Evolutionary conservation across 768 basidiomycete species (phyloP).

Genomic region (Psilocybe sp.): DNA sequence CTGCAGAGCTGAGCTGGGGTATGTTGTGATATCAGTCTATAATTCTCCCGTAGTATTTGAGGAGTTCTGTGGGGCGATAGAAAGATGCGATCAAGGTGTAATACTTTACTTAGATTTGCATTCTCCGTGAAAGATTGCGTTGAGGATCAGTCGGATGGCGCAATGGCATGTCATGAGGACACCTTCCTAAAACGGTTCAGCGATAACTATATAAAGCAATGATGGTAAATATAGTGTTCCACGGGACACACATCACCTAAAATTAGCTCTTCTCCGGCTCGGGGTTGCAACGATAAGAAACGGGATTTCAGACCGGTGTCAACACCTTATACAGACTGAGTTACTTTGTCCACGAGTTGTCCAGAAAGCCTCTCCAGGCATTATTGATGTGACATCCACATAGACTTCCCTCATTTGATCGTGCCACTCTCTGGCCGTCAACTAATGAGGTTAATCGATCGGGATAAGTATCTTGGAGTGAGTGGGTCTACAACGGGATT

Average conservation of each 20-base stretch:
- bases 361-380: too few relatives aligned
- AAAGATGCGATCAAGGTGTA: background rate
- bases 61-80: too few relatives aligned
- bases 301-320: too few relatives aligned
- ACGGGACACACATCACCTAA: background rate
- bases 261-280: background rate
- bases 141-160: conserved; percentile 17
- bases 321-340: too few relatives aligned
- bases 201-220: conserved; percentile 13
- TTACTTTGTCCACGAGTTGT: too few relatives aligned
- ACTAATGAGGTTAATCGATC: too few relatives aligned
- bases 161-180: conserved; percentile 10
- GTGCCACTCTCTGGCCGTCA: too few relatives aligned
- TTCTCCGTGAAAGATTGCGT: conserved; percentile 14
- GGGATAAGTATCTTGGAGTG: too few relatives aligned
- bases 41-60: background rate
- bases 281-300: too few relatives aligned
- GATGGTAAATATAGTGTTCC: background rate
- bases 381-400: too few relatives aligned
- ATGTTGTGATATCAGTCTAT: background rate
- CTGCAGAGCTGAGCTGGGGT: background rate
- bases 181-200: conserved; percentile 8
- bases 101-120: background rate
- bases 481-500: too few relatives aligned
- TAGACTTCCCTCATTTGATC: too few relatives aligned